phyloP scores from a whole-genome alignment of 306 rosid species.

The Rosa lucieae region DNA sequence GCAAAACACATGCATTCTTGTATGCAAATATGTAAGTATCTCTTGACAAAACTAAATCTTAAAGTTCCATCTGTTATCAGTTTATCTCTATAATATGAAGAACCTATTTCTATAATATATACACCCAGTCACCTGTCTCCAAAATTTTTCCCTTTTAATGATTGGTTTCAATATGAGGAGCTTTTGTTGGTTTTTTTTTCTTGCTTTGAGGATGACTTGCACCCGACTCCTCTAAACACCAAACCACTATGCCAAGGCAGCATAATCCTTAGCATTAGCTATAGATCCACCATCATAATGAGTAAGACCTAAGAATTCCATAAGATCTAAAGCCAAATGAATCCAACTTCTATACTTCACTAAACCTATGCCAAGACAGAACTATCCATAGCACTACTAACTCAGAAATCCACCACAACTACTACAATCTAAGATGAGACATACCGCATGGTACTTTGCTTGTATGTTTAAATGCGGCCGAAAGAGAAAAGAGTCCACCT shows the following conservation, averaged over 20 bases:
- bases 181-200: background rate
- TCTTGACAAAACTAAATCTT: background rate
- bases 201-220: background rate
- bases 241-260: background rate
- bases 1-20: background rate
- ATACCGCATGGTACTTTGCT: conserved; percentile 88
- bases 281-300: background rate
- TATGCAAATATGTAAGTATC: background rate
- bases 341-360: background rate
- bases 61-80: background rate
- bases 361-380: background rate
- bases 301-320: background rate
- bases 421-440: conserved; percentile 25
- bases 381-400: background rate
- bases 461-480: conserved; percentile 84
- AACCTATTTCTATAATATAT: background rate
- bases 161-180: background rate
- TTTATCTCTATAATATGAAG: background rate
- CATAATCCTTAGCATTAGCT: background rate
- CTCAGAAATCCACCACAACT: background rate
- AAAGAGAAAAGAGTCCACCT: conserved; percentile 94
- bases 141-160: background rate
- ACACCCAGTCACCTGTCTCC: background rate
- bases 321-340: background rate
- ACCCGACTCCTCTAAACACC: background rate